Evolutionary conservation across 805 yeast species (phyloP), one percentile per base, ranked within the genome.

Genomic region (Ogataea ganodermae): DNA sequence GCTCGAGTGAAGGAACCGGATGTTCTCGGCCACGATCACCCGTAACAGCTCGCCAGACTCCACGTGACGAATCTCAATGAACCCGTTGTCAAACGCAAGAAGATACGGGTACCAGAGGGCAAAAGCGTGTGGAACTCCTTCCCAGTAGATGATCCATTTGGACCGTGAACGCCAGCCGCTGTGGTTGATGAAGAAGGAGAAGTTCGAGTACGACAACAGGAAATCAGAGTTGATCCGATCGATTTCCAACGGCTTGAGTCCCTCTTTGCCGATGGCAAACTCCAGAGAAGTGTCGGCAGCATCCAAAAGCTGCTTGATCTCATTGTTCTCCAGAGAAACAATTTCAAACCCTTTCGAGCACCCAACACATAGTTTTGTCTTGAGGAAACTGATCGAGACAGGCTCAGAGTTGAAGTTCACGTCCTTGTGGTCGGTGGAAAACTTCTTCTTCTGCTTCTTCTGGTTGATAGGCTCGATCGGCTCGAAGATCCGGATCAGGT

Each of bases 221-320:
- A 92, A 94, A 69, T 91, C 94, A 45, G 84, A 82, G 49, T 92
- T 94, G 48, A 94, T 82, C 51, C 96, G 79, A 65, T 92, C 95
- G 50, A 94, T 89, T 4, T 95, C 90, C 66, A 90, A 79, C 16
- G 99, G 99, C 60, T 88, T 87, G 51, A 92, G 76, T 2, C 83
- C 81, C 65, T 89, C 96, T 50, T 86, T 75, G 50, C 81, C 87
- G 48, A 82, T 88, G 12, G 94, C 97, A 72, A 94, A 94, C 61
- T 94, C 99, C 45, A 94, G 74, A 16, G 97, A 89, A 0, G 98
- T 95, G 62, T 94, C 99, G 0, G 98, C 99, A n/a, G 96, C 97
- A 69, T 94, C 98, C 58, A 94, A 73, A 43, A 94, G 78, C 8
- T 94, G 83, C 68, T 94, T 97, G 67, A 87, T 89, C 50, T 83